These are phyloP conservation scores for Linnemannia elongata DNA, from an alignment of 192 early-diverging fungal species.

Conservation along the genomic window DNA sequence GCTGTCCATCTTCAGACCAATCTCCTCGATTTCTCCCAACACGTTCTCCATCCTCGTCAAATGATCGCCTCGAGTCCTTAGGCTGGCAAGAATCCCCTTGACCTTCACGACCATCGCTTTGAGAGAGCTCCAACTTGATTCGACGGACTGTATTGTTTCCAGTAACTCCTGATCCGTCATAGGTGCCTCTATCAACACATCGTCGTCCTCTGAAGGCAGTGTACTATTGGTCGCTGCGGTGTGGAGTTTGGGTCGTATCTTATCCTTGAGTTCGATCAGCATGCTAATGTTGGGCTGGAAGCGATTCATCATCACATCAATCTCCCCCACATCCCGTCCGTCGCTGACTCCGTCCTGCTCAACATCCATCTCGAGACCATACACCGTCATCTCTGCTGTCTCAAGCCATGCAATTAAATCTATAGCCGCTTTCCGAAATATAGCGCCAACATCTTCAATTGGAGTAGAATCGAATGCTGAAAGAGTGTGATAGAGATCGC, in stretches of 20 bases:
- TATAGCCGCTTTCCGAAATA: constrained; percentile 26
- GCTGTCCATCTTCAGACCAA: constrained; percentile 27
- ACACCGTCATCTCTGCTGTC: constrained; percentile 62
- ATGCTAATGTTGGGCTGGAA: constrained; percentile 60
- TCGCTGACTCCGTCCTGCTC: constrained; percentile 53
- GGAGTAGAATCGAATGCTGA: constrained; percentile 42
- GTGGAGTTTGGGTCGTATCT: constrained; percentile 20
- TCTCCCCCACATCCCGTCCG: constrained; percentile 44
- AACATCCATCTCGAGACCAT: constrained; percentile 62
- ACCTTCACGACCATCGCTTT: constrained; percentile 62
- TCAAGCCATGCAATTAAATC: constrained; percentile 63
- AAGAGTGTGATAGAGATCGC: constrained; percentile 55
- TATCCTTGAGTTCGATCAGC: constrained; percentile 57
- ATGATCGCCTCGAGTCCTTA: constrained; percentile 27
- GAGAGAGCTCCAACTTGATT: constrained; percentile 65
- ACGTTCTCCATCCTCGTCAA: constrained; percentile 32
- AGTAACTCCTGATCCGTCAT: constrained; percentile 33
- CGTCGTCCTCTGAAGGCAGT: not conserved
- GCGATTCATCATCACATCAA: constrained; percentile 57
- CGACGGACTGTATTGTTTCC: constrained; percentile 49
- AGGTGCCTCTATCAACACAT: not conserved
- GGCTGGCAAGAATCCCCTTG: constrained; percentile 58
- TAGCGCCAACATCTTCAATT: constrained; percentile 20
- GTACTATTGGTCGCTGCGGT: constrained; percentile 25
- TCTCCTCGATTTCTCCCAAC: constrained; percentile 26